Base-by-base conservation (phyloP, 805 yeast genomes). In the Saturnispora zaruensis region DNA sequence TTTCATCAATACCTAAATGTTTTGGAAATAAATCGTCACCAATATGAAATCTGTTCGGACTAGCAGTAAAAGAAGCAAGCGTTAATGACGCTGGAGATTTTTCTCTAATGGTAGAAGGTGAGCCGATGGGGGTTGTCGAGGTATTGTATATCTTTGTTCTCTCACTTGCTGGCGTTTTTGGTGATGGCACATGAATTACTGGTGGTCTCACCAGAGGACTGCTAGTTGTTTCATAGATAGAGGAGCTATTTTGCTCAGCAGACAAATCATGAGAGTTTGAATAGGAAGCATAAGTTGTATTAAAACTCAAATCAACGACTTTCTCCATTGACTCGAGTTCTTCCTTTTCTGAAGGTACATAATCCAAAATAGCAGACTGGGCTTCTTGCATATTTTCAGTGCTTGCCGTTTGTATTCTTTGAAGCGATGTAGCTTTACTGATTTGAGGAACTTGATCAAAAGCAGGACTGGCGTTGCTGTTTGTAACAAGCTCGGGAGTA, bases 11-110 rank as follows among this genome's bases (percentile, higher is more conserved):
- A 51, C 75, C 82, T 30, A 86, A 67, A 2, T 79, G 76, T 60
- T 81, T 84, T 0, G 95, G 95, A 62, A 86, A 86, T 24, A 85
- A 63, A 0, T 81, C 78, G 50, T 84, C 82, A 24, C 82, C 81
- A 5, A 67, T 63, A 51, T 70, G 72, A 8, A 66, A 49, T 25
- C 50, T 63, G 40, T 50, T 51, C 26, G 64, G 56, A 45, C 54
- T 52, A 18, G 49, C n/a, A 1, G 48, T 45, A 23, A 53, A 49
- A 14, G 57, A 52, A 13, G 41, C 54, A 37, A 54, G 46, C 6
- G 45, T 24, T 20, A 42, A 6, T n/a, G 51, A 43, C 14, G 32
- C 38, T 7, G 57, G 57, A 3, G 57, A 49, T 7, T 45, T 48
- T 32, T 47, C 24, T 6, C 14, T 16, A 4, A 48, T 11, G 7